Conservation (phyloP, 2,329 filamentous ascomycete genomes). For the Blastomyces parvus region DNA sequence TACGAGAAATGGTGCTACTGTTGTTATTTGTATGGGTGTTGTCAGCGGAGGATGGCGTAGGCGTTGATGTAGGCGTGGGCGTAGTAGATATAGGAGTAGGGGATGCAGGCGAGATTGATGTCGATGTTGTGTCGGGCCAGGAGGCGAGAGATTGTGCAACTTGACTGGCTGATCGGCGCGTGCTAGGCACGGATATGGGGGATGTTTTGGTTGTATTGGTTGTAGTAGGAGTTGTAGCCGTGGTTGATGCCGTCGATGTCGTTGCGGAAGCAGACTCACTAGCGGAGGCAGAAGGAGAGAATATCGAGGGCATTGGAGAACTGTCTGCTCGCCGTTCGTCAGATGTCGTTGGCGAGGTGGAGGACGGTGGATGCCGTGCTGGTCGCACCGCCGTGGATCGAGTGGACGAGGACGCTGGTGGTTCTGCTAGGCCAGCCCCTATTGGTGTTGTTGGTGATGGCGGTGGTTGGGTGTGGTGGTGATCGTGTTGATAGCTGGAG, state of each 20-base stretch:
- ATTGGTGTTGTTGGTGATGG: constrained; percentile 9
- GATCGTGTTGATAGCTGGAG: background rate
- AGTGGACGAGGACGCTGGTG: constrained; percentile 12
- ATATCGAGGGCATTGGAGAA: constrained; percentile 33
- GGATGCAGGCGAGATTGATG: background rate
- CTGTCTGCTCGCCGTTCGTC: constrained; percentile 14
- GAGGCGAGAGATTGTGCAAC: constrained; percentile 15
- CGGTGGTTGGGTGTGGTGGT: background rate
- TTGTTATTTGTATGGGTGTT: constrained; percentile 5
- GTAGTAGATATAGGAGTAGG: background rate
- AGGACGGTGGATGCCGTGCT: background rate
- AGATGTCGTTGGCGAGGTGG: background rate
- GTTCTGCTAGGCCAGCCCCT: constrained; percentile 6
- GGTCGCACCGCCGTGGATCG: background rate
- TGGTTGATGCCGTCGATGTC: constrained; percentile 1
- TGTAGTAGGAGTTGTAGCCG: background rate
- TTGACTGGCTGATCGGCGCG: constrained; percentile 9
- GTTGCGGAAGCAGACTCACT: constrained; percentile 17
- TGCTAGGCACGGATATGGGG: background rate
- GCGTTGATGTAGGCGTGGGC: background rate
- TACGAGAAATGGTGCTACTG: background rate
- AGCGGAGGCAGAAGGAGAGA: constrained; percentile 24
- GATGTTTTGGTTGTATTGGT: constrained; percentile 15
- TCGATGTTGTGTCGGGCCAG: constrained; percentile 11
- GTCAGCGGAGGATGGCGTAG: background rate